Conservation (phyloP, 2,329 filamentous ascomycete species). For the Ophiostoma novo-ulmi region DNA sequence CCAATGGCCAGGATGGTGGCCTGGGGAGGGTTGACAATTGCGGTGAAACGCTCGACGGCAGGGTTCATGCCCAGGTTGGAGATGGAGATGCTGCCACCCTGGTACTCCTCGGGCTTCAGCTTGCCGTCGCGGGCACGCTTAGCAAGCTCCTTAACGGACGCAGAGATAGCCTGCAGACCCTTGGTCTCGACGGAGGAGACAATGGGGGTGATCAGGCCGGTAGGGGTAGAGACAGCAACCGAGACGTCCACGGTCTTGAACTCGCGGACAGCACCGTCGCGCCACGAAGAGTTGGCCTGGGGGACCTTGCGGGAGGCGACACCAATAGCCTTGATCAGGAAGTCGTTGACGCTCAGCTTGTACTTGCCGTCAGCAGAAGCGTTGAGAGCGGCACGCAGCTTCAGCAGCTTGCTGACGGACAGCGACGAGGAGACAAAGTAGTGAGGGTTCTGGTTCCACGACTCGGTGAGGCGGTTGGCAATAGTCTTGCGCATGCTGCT, state of each 20-base stretch:
- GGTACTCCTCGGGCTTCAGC: constrained; percentile 99
- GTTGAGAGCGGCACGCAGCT: constrained; percentile 92
- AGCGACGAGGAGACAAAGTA: constrained; percentile 92
- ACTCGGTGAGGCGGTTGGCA: constrained; percentile 82
- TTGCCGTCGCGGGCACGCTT: constrained; percentile 95
- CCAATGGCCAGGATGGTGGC: constrained; percentile 92
- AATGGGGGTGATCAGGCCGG: constrained; percentile 94
- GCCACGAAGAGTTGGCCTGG: constrained; percentile 93
- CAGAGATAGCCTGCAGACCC: constrained; percentile 82
- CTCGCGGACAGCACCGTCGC: constrained; percentile 83
- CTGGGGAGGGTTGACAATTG: constrained; percentile 98
- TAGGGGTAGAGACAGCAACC: constrained; percentile 88
- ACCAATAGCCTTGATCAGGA: constrained; percentile 93
- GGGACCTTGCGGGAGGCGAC: constrained; percentile 90
- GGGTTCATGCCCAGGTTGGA: constrained; percentile 99
- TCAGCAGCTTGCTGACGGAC: constrained; percentile 90
- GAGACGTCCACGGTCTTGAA: constrained; percentile 91
- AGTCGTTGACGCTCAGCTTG: constrained; percentile 99
- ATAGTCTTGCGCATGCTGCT: constrained; percentile 98
- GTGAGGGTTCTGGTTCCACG: constrained; percentile 89
- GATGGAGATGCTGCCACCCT: constrained; percentile 97
- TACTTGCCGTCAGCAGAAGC: constrained; percentile 83
- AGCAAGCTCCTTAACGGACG: constrained; percentile 89
- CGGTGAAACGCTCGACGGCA: constrained; percentile 93
- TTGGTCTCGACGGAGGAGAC: constrained; percentile 83